Conservation (phyloP, 2,329 filamentous ascomycete species). For the Cryphonectria carpinicola region DNA sequence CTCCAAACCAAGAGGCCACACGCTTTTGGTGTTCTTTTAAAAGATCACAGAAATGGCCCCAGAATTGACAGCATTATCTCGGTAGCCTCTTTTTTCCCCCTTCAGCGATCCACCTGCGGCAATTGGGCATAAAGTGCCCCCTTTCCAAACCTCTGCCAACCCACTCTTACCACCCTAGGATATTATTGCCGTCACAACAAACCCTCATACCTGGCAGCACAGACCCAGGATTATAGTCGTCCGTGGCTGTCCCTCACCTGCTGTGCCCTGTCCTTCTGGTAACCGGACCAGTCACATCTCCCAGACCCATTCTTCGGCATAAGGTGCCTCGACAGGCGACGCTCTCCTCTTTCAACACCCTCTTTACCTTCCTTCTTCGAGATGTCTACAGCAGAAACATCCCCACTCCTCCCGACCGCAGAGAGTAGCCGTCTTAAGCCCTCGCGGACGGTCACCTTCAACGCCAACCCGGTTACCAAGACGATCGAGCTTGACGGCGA, state of each 20-base stretch:
- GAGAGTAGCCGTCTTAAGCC: conserved; percentile 47
- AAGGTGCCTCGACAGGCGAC: conserved; percentile 1
- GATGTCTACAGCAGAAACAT: conserved; percentile 31
- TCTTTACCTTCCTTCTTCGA: neutral
- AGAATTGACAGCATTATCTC: conserved; percentile 7
- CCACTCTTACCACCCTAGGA: conserved; percentile 10
- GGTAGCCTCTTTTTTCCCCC: neutral
- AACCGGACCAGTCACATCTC: neutral
- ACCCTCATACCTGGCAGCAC: neutral
- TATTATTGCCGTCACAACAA: conserved; percentile 8
- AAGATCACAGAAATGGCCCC: neutral
- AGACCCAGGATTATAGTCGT: neutral
- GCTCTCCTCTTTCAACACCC: neutral
- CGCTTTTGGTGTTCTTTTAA: neutral
- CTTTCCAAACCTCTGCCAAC: conserved; percentile 15
- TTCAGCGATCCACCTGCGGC: conserved; percentile 4
- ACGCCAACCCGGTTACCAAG: conserved; percentile 67
- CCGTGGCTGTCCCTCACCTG: neutral
- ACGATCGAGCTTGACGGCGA: conserved; percentile 58
- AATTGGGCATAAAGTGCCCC: conserved; percentile 1
- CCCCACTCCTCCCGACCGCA: conserved; percentile 33
- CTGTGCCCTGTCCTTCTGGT: neutral
- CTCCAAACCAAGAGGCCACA: neutral
- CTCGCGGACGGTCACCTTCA: conserved; percentile 75
- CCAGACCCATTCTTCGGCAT: neutral